These are phyloP conservation scores for Prosopis cineraria DNA, from an alignment of 306 rosid species.

Conservation along the genomic window DNA sequence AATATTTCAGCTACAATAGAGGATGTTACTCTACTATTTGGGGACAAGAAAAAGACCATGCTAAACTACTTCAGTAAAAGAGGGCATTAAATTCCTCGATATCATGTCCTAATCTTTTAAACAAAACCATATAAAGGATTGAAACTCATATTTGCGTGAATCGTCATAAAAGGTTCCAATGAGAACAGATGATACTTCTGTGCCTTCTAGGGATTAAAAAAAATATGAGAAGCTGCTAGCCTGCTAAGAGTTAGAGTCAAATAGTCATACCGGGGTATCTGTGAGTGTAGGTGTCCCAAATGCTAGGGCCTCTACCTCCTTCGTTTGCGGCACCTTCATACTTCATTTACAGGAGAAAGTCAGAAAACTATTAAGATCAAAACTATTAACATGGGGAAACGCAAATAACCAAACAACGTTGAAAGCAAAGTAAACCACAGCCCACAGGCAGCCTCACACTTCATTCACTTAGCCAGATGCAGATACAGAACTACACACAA, in stretches of 20 bases:
- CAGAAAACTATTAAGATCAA: background rate
- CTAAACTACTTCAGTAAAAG: background rate
- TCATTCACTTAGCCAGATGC: slow-evolving; percentile 4
- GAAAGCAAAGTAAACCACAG: background rate
- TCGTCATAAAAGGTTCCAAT: background rate
- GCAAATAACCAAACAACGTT: background rate
- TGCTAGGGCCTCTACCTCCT: slow-evolving; percentile 69
- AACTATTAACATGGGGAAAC: background rate
- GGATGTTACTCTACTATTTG: background rate
- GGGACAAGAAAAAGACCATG: background rate
- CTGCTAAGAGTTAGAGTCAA: background rate
- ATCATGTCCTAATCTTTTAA: background rate
- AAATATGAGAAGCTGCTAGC: background rate
- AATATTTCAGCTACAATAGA: background rate
- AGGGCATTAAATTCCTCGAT: background rate
- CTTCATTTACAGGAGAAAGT: slow-evolving; percentile 22
- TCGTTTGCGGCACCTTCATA: slow-evolving; percentile 59
- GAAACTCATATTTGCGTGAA: background rate
- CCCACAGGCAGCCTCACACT: slow-evolving; percentile 45
- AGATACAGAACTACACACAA: background rate
- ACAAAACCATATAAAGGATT: background rate
- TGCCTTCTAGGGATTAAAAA: background rate
- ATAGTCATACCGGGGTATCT: slow-evolving; percentile 50
- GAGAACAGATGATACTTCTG: background rate
- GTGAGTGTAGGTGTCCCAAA: slow-evolving; percentile 70